These are phyloP conservation scores for Tulasnella sp. DNA, from an alignment of 768 basidiomycete species.

Conservation along the genomic window DNA sequence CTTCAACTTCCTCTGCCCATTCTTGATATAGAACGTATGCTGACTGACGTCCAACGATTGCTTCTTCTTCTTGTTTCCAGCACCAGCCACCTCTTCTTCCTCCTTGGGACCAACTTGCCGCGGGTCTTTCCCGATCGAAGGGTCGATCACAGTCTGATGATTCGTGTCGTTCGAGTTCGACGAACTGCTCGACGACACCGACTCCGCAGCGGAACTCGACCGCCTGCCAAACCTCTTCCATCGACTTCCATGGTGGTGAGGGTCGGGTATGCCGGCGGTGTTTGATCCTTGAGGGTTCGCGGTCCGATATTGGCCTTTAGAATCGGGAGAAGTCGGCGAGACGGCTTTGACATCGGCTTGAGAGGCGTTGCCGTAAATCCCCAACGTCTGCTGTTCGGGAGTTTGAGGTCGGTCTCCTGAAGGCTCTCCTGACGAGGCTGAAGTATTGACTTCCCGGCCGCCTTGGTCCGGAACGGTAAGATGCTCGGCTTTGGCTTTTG, in stretches of 20 bases:
- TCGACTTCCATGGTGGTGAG: not conserved
- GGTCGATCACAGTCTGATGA: too few relatives aligned
- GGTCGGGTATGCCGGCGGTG: not conserved
- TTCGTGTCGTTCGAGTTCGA: not conserved
- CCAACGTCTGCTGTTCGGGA: not conserved
- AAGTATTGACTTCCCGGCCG: not conserved
- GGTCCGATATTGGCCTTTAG: not conserved
- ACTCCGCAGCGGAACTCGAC: not conserved
- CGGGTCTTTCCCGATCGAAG: constrained; percentile 14
- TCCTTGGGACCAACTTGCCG: not conserved
- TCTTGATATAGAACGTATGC: constrained; percentile 90
- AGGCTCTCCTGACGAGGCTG: not conserved
- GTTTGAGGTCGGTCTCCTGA: not conserved
- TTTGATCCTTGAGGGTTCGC: constrained; percentile 3
- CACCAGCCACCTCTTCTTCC: not conserved
- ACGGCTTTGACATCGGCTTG: not conserved
- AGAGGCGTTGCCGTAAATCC: constrained; percentile 3
- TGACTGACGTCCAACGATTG: constrained; percentile 62
- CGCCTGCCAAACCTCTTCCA: not conserved
- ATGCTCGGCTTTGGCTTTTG: not conserved
- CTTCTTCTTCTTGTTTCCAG: constrained; percentile 39
- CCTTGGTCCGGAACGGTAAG: not conserved
- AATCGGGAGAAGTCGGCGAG: not conserved
- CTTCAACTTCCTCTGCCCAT: constrained; percentile 84
- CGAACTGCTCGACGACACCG: not conserved